Base-by-base conservation (phyloP, 2,329 filamentous ascomycete species). In the Penicillium hordei region DNA sequence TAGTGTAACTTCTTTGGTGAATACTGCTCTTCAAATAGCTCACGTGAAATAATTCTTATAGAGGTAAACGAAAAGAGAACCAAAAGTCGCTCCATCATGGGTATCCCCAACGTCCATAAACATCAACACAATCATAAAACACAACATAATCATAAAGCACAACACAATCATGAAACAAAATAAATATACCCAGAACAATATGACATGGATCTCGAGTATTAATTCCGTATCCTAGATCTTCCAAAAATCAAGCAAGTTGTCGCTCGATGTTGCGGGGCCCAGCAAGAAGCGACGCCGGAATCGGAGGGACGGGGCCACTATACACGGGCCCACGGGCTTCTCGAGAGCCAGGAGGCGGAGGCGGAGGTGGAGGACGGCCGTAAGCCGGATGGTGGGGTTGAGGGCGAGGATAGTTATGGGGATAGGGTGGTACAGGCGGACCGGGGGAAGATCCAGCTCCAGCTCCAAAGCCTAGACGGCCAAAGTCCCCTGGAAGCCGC, bases 181-280 rank as follows among this genome's bases (percentile, higher is more conserved):
- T 15, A 15, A 29, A 38, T 21, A 56, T 29, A 36, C 19, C 48
- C n/a, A 42, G 5, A 56, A 27, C 17, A 51, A 19, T 46, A 44
- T 31, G 19, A 42, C 19, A 29, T 50, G 25, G 31, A 51, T 39
- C 29, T 17, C 21, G 42, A 51, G 21, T 1, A 38, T 36, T 39
- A 46, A 39, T 9, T 6, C 17, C 21, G 29, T 17, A 25, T 17
- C 23, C 15, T n/a, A 36, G 8, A 42, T 15, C 9, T 12, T 21
- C 23, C 19, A 36, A 38, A 42, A 38, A 58, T 70, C 65, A 76
- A 15, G 74, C 75, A 52, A 76, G 66, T 50, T 73, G 74, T 49
- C 73, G 69, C 59, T 76, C 75, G 48, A 76, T 58, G 60, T 72
- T 72, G n/a, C 73, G 60, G 6, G 74, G 64, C 1, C 65, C 64